phyloP scores from a whole-genome alignment of 352 stramenopile species.

The Phytophthora meadii region DNA sequence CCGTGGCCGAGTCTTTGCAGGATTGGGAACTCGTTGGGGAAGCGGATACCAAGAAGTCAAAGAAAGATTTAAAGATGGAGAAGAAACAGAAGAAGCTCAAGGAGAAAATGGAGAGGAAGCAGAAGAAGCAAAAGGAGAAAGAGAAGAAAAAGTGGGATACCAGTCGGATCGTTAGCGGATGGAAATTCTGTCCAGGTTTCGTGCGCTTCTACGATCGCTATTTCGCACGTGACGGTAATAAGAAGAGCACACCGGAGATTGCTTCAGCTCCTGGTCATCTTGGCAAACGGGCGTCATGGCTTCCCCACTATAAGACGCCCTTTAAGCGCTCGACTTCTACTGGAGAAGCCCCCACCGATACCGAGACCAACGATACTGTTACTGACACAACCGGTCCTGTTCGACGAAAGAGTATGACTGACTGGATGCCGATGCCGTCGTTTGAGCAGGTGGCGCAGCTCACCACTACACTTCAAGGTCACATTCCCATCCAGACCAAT shows the following conservation, averaged over 20 bases:
- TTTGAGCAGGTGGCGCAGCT: conserved; percentile 44
- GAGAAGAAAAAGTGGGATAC: conserved; percentile 43
- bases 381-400: conserved; percentile 28
- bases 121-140: conserved; percentile 40
- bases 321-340: conserved; percentile 46
- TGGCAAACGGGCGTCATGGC: conserved; percentile 30
- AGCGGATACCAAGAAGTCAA: conserved; percentile 18
- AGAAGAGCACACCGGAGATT: conserved; percentile 32
- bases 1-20: conserved; percentile 26
- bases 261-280: conserved; percentile 19
- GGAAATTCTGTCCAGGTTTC: conserved; percentile 74
- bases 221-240: conserved; percentile 39
- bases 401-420: conserved; percentile 50
- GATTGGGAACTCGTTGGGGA: conserved; percentile 37
- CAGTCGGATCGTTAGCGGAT: conserved; percentile 45
- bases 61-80: conserved; percentile 36
- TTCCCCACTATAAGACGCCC: conserved; percentile 26
- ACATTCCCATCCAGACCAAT: conserved; percentile 31
- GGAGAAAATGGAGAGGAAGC: conserved; percentile 35
- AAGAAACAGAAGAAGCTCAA: conserved; percentile 37
- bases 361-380: conserved; percentile 32
- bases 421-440: conserved; percentile 45
- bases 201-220: conserved; percentile 75
- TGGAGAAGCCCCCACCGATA: conserved; percentile 28
- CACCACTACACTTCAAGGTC: conserved; percentile 40